Conservation (phyloP, 495 filamentous ascomycete species). For the Clohesyomyces aquaticus region DNA sequence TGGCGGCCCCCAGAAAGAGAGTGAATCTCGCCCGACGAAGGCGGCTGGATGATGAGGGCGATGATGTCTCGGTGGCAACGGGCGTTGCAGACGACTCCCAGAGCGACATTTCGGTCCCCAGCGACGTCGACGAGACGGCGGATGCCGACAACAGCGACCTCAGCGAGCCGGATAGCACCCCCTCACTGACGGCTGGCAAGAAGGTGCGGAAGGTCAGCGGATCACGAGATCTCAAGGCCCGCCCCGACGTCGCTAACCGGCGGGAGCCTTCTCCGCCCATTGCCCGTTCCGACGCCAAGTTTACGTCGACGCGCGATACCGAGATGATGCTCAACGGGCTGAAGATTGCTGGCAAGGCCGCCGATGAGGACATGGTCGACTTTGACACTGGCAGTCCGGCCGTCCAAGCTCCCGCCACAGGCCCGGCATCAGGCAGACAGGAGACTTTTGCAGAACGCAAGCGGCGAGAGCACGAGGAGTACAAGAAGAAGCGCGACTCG, state of each 20-base stretch:
- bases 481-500: conserved; percentile 80
- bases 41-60: conserved; percentile 78
- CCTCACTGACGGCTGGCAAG: conserved; percentile 51
- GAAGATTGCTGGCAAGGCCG: conserved; percentile 62
- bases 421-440: conserved; percentile 27
- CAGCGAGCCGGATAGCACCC: conserved; percentile 66
- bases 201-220: conserved; percentile 41
- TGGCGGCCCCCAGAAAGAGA: conserved; percentile 68
- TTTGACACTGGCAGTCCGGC: conserved; percentile 61
- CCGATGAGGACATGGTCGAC: conserved; percentile 61
- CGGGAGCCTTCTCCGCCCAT: conserved; percentile 27
- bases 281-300: conserved; percentile 37
- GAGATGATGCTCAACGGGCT: conserved; percentile 88
- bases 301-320: conserved; percentile 65
- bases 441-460: conserved; percentile 67
- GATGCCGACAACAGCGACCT: conserved; percentile 74
- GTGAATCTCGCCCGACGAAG: conserved; percentile 77
- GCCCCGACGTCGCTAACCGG: conserved; percentile 8
- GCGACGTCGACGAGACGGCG: conserved; percentile 74
- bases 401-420: conserved; percentile 39
- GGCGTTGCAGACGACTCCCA: conserved; percentile 80
- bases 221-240: conserved; percentile 27
- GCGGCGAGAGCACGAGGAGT: conserved; percentile 87
- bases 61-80: conserved; percentile 66
- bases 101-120: conserved; percentile 76